Evolutionary conservation across 495 filamentous ascomycete genomes (phyloP).

Genomic region (Chaetomium cochliodes): DNA sequence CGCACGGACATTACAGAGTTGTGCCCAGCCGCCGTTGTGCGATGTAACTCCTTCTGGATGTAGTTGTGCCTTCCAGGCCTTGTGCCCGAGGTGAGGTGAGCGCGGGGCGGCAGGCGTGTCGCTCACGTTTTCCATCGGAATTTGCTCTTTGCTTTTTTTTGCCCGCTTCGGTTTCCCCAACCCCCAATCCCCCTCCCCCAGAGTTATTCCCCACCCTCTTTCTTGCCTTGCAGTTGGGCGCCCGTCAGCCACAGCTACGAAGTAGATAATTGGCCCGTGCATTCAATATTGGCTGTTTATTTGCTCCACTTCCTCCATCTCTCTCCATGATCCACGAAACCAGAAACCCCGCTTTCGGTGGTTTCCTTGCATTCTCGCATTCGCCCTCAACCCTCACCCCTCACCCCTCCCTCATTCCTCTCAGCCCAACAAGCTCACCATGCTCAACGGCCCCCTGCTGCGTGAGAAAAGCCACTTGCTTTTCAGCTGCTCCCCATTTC

Average conservation of each 20-base stretch:
- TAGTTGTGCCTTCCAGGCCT: no score
- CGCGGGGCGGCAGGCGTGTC: background rate
- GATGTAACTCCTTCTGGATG: no score
- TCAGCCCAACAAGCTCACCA: constrained; percentile 4
- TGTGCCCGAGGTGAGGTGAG: no score
- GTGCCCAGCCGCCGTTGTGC: background rate
- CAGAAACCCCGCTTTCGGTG: background rate
- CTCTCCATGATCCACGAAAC: no score
- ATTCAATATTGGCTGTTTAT: background rate
- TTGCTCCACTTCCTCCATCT: background rate
- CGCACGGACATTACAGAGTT: background rate
- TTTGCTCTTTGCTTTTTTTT: background rate
- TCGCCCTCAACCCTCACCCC: no score
- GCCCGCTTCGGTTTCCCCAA: background rate
- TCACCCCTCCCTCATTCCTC: background rate
- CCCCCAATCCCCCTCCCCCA: background rate
- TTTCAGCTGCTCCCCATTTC: constrained; percentile 3
- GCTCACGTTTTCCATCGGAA: constrained; percentile 2
- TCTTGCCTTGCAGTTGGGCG: background rate
- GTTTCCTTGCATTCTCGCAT: no score
- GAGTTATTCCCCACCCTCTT: background rate
- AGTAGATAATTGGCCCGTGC: background rate
- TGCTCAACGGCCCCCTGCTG: background rate
- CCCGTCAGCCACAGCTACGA: background rate
- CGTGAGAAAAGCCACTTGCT: constrained; percentile 1